Conservation (phyloP, 768 basidiomycete species). For the Galerina sulciceps region DNA sequence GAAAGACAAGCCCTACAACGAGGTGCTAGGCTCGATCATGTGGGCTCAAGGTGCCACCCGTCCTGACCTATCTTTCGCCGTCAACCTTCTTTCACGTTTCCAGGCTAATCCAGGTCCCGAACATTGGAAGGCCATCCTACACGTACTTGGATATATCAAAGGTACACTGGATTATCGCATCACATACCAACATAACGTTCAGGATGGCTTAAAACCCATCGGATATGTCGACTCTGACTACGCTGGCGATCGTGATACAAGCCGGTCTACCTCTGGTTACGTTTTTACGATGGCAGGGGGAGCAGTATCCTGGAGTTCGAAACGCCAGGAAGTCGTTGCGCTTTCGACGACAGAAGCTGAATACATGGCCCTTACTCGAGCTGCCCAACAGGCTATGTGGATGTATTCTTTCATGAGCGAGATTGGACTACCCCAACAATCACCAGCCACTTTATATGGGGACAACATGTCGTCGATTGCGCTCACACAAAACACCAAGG, state of each 20-base stretch:
- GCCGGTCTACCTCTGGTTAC: conserved; percentile 36
- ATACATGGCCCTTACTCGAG: conserved; percentile 32
- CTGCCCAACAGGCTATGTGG: conserved; percentile 27
- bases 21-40: conserved; percentile 20
- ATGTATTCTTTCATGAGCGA: conserved; percentile 26
- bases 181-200: conserved; percentile 4
- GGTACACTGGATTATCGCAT: conserved; percentile 6
- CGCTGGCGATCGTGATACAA: conserved; percentile 19
- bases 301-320: conserved; percentile 36
- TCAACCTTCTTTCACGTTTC: conserved; percentile 23
- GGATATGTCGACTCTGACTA: conserved; percentile 26
- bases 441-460: conserved; percentile 8
- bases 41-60: conserved; percentile 26
- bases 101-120: conserved; percentile 25
- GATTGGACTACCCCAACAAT: conserved; percentile 9
- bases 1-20: conserved; percentile 5
- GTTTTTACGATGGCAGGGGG: conserved; percentile 33
- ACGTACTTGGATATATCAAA: conserved; percentile 23
- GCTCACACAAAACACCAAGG: conserved; percentile 28
- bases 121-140: conserved; percentile 20
- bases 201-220: conserved; percentile 5
- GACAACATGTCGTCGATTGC: conserved; percentile 34
- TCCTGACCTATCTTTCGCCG: conserved; percentile 28
- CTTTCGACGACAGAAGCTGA: conserved; percentile 41
- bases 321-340: conserved; percentile 35